A percentile compares a stretch with the other conserved stretches of the same genome.
These are phyloP conservation scores for Pestalotiopsis sp. DNA, from an alignment of 2,329 filamentous ascomycete species.

Conservation along the genomic window DNA sequence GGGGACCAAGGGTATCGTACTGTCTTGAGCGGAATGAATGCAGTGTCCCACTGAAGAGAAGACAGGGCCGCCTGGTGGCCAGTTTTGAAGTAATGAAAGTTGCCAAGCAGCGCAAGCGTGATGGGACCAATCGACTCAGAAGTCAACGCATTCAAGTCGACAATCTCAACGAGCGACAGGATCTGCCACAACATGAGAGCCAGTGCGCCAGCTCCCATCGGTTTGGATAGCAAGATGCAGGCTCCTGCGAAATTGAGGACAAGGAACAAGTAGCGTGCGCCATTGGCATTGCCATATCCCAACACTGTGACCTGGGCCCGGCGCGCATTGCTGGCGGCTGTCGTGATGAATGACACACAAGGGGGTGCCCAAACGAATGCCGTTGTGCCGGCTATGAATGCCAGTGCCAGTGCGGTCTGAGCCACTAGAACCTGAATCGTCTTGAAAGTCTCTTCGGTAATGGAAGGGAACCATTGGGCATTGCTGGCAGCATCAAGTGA, in stretches of 20 bases:
- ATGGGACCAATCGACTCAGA: conserved; percentile 79
- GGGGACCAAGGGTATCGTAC: conserved; percentile 91
- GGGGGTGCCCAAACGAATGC: conserved; percentile 87
- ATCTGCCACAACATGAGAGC: conserved; percentile 86
- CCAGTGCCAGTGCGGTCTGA: conserved; percentile 77
- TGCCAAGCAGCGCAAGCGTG: conserved; percentile 84
- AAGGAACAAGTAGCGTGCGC: conserved; percentile 85
- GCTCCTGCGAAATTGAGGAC: conserved; percentile 77
- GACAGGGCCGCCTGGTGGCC: conserved; percentile 89
- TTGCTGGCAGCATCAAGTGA: conserved; percentile 87
- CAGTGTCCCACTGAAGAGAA: conserved; percentile 93
- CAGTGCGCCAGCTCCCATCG: conserved; percentile 87
- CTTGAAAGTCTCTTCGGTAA: conserved; percentile 68
- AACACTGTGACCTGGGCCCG: conserved; percentile 73
- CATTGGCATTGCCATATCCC: conserved; percentile 92
- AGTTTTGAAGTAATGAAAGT: conserved; percentile 96
- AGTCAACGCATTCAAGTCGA: conserved; percentile 63
- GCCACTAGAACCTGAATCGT: conserved; percentile 75
- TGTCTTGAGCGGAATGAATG: conserved; percentile 83
- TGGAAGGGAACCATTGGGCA: conserved; percentile 71
- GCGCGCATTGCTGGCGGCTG: conserved; percentile 40
- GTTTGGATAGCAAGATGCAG: conserved; percentile 83
- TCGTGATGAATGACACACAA: conserved; percentile 72
- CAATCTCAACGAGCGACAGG: conserved; percentile 71
- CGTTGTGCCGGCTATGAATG: conserved; percentile 80